Evolutionary conservation across 2,329 filamentous ascomycete species (phyloP), one percentile per base, ranked within the genome.

Genomic region (Raffaelea arxii): DNA sequence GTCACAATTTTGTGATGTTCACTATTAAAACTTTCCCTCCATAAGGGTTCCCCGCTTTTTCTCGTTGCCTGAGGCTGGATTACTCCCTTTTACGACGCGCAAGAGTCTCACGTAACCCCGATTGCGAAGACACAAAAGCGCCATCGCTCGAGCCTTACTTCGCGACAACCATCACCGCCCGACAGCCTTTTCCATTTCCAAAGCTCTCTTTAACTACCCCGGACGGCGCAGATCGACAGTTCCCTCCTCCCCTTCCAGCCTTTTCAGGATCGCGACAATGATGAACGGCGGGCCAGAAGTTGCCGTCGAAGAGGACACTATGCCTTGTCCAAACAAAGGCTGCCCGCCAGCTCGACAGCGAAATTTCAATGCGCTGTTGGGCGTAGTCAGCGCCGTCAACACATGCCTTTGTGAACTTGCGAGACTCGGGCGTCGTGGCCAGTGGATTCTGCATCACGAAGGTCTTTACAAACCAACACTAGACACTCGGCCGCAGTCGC

Each of bases 381-480:
- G 14, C 14, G 32, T 18, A 36, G 19, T 36, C 19, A 36, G 32
- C 6, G 32, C 5, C 32, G 32, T 36, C 32, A 16, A 18, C 32
- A 6, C 19, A 36, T 36, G 32, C 32, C 6, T 36, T 16, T 19
- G 37, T 25, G 5, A 35, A 22, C 42, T 44, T 25, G 42, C 27
- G 9, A 37, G 21, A 23, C 22, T 36, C 42, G 27, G 42, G 12
- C 42, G 42, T 35, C 30, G 27, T 25, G 42, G 42, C 27, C 42
- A 44, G 30, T 44, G 42, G 42, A 37, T 44, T 37, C 30, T 44
- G 22, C 30, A 44, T 19, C 11, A 37, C 30, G 42, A 44, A 36
- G 30, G 25, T 16, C 42, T 44, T 23, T 44, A 44, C 24, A 16
- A 3, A 16, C 42, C 16, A 11, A 25, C 7, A n/a, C 19, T 25